Conservation (phyloP, 2,329 filamentous ascomycete species). For the Colletotrichum agaves region DNA sequence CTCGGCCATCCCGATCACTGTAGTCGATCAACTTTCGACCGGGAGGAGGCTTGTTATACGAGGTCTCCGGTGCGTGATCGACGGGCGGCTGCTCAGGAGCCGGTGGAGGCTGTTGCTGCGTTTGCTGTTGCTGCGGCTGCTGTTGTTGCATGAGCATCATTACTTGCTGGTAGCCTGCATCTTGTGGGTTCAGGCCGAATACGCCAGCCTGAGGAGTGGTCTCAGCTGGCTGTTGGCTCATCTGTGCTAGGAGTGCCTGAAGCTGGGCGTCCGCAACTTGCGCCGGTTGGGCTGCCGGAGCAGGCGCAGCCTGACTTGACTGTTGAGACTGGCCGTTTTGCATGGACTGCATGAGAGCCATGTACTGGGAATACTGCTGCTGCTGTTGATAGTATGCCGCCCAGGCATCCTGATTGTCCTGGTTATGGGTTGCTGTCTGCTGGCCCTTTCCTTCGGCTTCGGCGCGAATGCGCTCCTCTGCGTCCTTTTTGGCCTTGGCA, state of each 20-base stretch:
- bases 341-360: conserved; percentile 55
- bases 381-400: conserved; percentile 44
- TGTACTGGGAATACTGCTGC: conserved; percentile 52
- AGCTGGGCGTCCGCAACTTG: conserved; percentile 49
- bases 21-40: conserved; percentile 37
- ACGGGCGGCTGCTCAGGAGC: background rate
- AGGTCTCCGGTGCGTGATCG: conserved; percentile 36
- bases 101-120: conserved; percentile 37
- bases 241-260: conserved; percentile 56
- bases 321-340: conserved; percentile 47
- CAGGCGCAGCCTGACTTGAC: conserved; percentile 38
- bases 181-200: conserved; percentile 49
- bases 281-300: conserved; percentile 24
- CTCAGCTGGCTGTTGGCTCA: conserved; percentile 47
- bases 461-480: conserved; percentile 50
- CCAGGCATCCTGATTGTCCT: conserved; percentile 43
- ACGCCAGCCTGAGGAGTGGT: conserved; percentile 36
- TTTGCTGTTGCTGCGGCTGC: conserved; percentile 41
- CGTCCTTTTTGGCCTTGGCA: conserved; percentile 51
- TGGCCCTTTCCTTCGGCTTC: conserved; percentile 46
- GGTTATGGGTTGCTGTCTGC: conserved; percentile 38
- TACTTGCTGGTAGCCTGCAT: conserved; percentile 53
- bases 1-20: conserved; percentile 26
- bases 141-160: conserved; percentile 52
- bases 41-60: conserved; percentile 36